Conservation (phyloP, 768 basidiomycete genomes). For the Amanita thiersii region DNA sequence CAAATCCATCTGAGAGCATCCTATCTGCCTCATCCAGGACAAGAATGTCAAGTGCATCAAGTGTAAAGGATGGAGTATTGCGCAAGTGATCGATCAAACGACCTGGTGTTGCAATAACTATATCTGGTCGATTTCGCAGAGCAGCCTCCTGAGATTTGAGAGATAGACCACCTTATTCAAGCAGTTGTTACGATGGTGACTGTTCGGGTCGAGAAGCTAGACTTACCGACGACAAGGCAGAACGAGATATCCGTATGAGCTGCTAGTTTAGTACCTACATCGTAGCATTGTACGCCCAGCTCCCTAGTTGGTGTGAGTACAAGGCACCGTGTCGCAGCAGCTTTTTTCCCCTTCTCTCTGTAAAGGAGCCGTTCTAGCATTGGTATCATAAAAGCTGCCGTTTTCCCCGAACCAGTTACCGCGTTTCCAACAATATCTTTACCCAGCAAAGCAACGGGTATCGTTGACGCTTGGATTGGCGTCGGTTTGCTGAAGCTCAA, state of each 20-base stretch:
- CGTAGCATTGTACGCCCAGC: slow-evolving; percentile 91
- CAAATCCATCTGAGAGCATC: slow-evolving; percentile 94
- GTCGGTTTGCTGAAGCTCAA: slow-evolving; percentile 82
- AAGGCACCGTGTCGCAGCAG: slow-evolving; percentile 83
- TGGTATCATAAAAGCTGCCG: slow-evolving; percentile 94
- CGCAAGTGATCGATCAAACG: slow-evolving; percentile 96
- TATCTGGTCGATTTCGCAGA: slow-evolving; percentile 82
- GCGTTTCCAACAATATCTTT: slow-evolving; percentile 96
- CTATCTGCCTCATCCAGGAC: slow-evolving; percentile 97
- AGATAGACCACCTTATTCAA: slow-evolving; percentile 81
- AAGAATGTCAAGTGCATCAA: slow-evolving; percentile 88
- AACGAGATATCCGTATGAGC: slow-evolving; percentile 85
- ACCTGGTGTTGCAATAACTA: slow-evolving; percentile 95
- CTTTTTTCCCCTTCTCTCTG: slow-evolving; percentile 81
- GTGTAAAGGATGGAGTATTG: slow-evolving; percentile 88
- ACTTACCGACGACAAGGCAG: slow-evolving; percentile 84
- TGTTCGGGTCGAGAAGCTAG: slow-evolving; percentile 9
- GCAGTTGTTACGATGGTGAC: slow-evolving; percentile 2
- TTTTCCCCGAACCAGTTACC: slow-evolving; percentile 97
- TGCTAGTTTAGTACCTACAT: slow-evolving; percentile 81
- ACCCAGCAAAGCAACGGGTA: slow-evolving; percentile 89
- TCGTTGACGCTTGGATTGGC: slow-evolving; percentile 90
- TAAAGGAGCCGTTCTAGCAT: slow-evolving; percentile 90
- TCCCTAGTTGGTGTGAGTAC: slow-evolving; percentile 93
- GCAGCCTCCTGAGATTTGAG: slow-evolving; percentile 85